A percentile compares a stretch with the other conserved stretches of the same genome.
Conservation (phyloP, 345 rosid genomes). For the Aurinia saxatilis region DNA sequence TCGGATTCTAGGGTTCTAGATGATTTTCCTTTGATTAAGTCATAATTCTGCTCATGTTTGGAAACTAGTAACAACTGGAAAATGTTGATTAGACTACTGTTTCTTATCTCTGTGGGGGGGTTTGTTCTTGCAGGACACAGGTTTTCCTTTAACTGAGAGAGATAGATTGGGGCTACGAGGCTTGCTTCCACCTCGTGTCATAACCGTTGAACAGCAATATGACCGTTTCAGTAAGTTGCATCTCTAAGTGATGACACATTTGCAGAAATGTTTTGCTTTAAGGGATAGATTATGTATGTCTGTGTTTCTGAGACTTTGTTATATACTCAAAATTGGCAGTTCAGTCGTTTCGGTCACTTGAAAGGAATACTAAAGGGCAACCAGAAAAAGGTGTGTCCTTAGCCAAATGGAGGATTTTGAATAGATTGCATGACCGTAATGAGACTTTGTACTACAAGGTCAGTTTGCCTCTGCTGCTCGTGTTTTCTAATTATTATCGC, state of each 20-base stretch:
- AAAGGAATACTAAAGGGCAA: constrained; percentile 67
- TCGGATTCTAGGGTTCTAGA: constrained; percentile 10
- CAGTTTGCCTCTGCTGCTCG: constrained; percentile 21
- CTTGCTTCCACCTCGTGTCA: constrained; percentile 92
- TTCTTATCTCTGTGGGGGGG: neutral
- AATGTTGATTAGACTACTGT: no score
- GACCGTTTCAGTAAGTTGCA: constrained; percentile 83
- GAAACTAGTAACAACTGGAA: no score
- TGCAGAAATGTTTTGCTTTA: neutral
- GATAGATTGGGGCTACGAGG: constrained; percentile 93
- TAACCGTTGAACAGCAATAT: constrained; percentile 85
- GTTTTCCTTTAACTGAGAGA: constrained; percentile 90
- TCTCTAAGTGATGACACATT: neutral
- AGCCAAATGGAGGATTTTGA: constrained; percentile 97
- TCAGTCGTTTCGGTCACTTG: constrained; percentile 83
- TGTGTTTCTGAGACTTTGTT: constrained; percentile 18
- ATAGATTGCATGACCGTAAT: constrained; percentile 95
- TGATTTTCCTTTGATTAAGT: neutral
- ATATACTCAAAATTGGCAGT: constrained; percentile 34
- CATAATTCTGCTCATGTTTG: no score
- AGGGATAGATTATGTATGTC: neutral
- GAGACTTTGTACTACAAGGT: constrained; percentile 89
- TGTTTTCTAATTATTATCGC: neutral
- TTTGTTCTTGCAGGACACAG: constrained; percentile 66
- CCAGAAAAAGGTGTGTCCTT: constrained; percentile 59